These are phyloP conservation scores for Podaxis pistillaris DNA, from an alignment of 768 basidiomycete species.

Conservation along the genomic window DNA sequence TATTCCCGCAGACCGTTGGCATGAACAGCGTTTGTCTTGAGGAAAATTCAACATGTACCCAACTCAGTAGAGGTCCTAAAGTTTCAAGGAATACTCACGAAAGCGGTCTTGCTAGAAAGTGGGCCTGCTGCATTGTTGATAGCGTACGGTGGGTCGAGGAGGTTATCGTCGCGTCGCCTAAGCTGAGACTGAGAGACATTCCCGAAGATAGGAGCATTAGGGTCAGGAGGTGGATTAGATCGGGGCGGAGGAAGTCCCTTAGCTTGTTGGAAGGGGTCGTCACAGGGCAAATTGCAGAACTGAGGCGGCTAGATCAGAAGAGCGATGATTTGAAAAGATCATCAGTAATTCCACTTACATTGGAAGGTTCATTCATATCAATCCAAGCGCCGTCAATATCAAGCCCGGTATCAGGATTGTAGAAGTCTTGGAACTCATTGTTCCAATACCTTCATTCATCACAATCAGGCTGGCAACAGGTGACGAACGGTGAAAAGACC, in stretches of 20 bases:
- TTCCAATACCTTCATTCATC: conserved; percentile 56
- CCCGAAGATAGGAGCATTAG: conserved; percentile 50
- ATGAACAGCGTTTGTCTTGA: conserved; percentile 45
- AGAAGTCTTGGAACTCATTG: conserved; percentile 58
- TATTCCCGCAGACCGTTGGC: conserved; percentile 60
- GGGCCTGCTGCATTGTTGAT: conserved; percentile 57
- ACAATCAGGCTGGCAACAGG: not conserved
- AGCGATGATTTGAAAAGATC: not conserved
- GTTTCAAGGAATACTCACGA: conserved; percentile 32
- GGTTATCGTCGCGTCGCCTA: conserved; percentile 32
- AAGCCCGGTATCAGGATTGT: conserved; percentile 48
- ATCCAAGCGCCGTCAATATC: conserved; percentile 77
- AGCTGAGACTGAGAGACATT: conserved; percentile 12
- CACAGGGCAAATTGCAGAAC: conserved; percentile 66
- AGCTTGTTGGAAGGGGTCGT: conserved; percentile 59
- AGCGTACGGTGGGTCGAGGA: conserved; percentile 53
- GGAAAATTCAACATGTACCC: not conserved
- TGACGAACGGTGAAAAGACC: conserved; percentile 18
- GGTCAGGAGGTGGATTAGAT: conserved; percentile 46
- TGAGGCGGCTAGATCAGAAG: conserved; percentile 19
- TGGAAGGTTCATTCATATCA: conserved; percentile 74
- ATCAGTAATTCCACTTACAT: conserved; percentile 34
- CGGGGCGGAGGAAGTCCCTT: conserved; percentile 55
- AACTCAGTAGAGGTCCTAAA: not conserved
- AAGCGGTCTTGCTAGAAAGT: conserved; percentile 54